Evolutionary conservation across 1,284 basidiomycete species (phyloP).

Genomic region (Trametes polyzona): DNA sequence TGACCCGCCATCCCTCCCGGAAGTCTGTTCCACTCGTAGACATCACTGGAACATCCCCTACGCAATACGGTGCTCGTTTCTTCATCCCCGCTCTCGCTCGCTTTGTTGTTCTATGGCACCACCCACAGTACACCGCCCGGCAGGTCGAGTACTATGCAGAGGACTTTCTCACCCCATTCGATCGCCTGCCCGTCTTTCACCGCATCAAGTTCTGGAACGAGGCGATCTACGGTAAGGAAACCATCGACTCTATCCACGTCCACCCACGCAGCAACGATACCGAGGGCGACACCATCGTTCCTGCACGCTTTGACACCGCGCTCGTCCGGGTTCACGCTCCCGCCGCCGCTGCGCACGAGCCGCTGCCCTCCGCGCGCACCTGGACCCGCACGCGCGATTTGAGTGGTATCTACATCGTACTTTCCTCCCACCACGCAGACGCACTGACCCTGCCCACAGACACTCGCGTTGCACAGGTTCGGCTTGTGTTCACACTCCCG

Average conservation of each 20-base stretch:
- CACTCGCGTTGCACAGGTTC: neutral
- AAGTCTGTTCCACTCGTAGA: conserved; percentile 5
- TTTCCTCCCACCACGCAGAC: neutral
- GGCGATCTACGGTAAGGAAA: neutral
- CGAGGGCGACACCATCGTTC: neutral
- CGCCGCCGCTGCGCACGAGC: neutral
- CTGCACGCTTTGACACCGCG: conserved; percentile 10
- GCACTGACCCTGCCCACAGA: neutral
- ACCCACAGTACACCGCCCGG: neutral
- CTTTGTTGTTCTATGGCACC: conserved; percentile 21
- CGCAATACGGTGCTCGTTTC: conserved; percentile 29
- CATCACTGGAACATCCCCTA: neutral
- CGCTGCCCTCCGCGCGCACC: too few species aligned
- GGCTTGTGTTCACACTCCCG: conserved; percentile 4
- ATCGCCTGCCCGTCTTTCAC: conserved; percentile 9
- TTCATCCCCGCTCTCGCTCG: conserved; percentile 33
- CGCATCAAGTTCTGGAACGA: conserved; percentile 14
- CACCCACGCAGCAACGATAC: neutral
- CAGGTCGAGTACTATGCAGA: neutral
- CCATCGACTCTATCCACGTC: conserved; percentile 10
- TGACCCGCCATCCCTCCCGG: conserved; percentile 28
- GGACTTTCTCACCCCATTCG: neutral
- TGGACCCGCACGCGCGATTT: neutral
- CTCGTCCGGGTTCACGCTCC: neutral
- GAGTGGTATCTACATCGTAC: neutral